Evolutionary conservation across 2,329 filamentous ascomycete genomes (phyloP).

Genomic region (Pestalotiopsis sp.): DNA sequence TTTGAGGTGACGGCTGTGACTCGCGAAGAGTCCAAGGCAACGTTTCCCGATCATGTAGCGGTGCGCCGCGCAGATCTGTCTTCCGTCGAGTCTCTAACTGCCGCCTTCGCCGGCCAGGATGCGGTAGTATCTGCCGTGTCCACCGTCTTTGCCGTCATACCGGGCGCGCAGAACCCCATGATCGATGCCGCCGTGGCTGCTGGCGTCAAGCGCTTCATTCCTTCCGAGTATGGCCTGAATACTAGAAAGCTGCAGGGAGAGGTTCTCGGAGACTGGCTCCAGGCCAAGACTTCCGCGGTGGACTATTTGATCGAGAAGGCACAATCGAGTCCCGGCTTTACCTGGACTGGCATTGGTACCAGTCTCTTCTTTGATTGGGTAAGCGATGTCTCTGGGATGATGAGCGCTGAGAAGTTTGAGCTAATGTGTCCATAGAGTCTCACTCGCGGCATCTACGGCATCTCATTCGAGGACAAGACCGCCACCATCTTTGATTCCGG

Average conservation of each 20-base stretch:
- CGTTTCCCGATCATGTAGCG: slow-evolving; percentile 35
- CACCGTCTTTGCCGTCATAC: slow-evolving; percentile 10
- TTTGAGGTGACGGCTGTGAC: slow-evolving; percentile 57
- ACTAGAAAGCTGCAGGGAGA: slow-evolving; percentile 13
- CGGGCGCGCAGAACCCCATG: slow-evolving; percentile 49
- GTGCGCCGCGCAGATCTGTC: slow-evolving; percentile 49
- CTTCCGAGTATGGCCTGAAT: slow-evolving; percentile 56
- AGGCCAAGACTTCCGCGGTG: slow-evolving; percentile 20
- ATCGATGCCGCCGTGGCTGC: slow-evolving; percentile 62
- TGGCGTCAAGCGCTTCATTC: slow-evolving; percentile 63
- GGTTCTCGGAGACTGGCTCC: not conserved
- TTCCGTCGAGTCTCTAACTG: slow-evolving; percentile 45
- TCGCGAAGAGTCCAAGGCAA: slow-evolving; percentile 42
- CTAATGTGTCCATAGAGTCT: slow-evolving; percentile 2
- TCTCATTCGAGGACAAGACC: slow-evolving; percentile 41
- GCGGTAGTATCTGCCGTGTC: slow-evolving; percentile 52
- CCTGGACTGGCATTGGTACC: slow-evolving; percentile 52
- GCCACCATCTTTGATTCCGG: slow-evolving; percentile 52
- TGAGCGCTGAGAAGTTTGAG: not conserved
- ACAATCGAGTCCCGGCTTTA: slow-evolving; percentile 41
- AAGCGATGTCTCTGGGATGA: slow-evolving; percentile 12
- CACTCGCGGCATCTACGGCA: slow-evolving; percentile 28
- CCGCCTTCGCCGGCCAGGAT: slow-evolving; percentile 57
- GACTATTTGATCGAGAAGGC: slow-evolving; percentile 47
- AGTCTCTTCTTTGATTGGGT: slow-evolving; percentile 57